Conservation (phyloP, 1,284 basidiomycete genomes). For the Moesziomyces aphidis region DNA sequence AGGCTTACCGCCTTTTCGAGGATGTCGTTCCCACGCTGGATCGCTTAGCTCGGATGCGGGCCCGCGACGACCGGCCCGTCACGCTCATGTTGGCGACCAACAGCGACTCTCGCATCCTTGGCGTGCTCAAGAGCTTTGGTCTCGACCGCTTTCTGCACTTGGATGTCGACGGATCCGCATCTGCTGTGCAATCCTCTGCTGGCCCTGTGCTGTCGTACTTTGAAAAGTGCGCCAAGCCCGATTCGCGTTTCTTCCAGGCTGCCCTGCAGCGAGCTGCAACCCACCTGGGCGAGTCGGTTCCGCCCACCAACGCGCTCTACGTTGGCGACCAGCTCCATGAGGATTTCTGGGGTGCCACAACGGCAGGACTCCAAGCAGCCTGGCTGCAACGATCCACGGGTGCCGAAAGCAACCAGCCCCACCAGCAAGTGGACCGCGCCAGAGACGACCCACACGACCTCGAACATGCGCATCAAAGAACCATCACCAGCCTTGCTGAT, state of each 20-base stretch:
- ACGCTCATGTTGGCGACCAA: slow-evolving; percentile 47
- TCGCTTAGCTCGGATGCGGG: not conserved
- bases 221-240: slow-evolving; percentile 44
- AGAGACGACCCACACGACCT: slow-evolving; percentile 8
- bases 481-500: slow-evolving; percentile 19
- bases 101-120: slow-evolving; percentile 46
- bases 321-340: slow-evolving; percentile 55
- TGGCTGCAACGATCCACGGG: slow-evolving; percentile 42
- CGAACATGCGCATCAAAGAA: slow-evolving; percentile 6
- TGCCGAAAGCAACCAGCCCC: slow-evolving; percentile 35
- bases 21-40: slow-evolving; percentile 42
- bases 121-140: slow-evolving; percentile 34
- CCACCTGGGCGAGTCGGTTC: not conserved
- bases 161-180: slow-evolving; percentile 2
- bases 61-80: not conserved
- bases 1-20: slow-evolving; percentile 45
- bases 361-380: slow-evolving; percentile 40
- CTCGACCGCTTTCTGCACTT: slow-evolving; percentile 41
- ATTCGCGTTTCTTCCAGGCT: slow-evolving; percentile 40
- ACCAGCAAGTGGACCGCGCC: slow-evolving; percentile 4
- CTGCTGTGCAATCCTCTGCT: not conserved
- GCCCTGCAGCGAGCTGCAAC: slow-evolving; percentile 25
- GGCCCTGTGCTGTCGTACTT: slow-evolving; percentile 48
- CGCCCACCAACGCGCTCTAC: slow-evolving; percentile 36
- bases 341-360: slow-evolving; percentile 49